Percentiles rank a stretch among this genome's conserved stretches.
phyloP scores from a whole-genome alignment of 1,139 yeast species.

The Kodamaea fungicola region DNA sequence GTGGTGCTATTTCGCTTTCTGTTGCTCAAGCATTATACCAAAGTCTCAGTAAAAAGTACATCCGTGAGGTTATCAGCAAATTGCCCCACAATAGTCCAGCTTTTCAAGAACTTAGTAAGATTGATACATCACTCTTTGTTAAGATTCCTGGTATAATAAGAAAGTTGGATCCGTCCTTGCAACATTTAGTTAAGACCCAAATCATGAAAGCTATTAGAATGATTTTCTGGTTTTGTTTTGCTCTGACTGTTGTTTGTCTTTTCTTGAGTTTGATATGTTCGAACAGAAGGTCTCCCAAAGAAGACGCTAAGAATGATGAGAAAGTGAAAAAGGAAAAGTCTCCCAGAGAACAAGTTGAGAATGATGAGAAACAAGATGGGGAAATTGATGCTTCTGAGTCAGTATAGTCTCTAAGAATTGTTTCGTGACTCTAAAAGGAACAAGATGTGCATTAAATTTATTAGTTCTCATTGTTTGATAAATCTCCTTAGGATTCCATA shows the following conservation, averaged over 20 bases:
- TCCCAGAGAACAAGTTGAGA: slow-evolving; percentile 10
- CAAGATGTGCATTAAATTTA: no score
- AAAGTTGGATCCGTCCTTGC: slow-evolving; percentile 16
- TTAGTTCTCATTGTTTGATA: no score
- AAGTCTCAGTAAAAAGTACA: slow-evolving; percentile 19
- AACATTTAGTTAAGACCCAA: slow-evolving; percentile 21
- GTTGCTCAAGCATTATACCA: slow-evolving; percentile 21
- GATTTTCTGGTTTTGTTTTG: slow-evolving; percentile 39
- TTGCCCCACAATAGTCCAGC: slow-evolving; percentile 15
- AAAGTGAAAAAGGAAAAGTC: slow-evolving; percentile 17
- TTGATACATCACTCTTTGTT: slow-evolving; percentile 13
- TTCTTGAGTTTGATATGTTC: slow-evolving; percentile 20
- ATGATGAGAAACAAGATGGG: slow-evolving; percentile 15
- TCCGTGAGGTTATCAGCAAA: slow-evolving; percentile 10
- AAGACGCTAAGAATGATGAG: background rate
- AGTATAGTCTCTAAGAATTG: no score
- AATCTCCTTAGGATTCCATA: no score
- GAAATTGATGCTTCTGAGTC: no score
- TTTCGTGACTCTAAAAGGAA: no score
- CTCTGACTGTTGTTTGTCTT: slow-evolving; percentile 28
- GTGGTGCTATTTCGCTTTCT: slow-evolving; percentile 27
- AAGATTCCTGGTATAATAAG: slow-evolving; percentile 10
- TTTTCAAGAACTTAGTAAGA: slow-evolving; percentile 12
- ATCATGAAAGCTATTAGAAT: slow-evolving; percentile 37
- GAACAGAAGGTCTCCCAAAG: slow-evolving; percentile 16